Base-by-base conservation (phyloP, 2,329 filamentous ascomycete genomes). In the Fusarium ramigenum region DNA sequence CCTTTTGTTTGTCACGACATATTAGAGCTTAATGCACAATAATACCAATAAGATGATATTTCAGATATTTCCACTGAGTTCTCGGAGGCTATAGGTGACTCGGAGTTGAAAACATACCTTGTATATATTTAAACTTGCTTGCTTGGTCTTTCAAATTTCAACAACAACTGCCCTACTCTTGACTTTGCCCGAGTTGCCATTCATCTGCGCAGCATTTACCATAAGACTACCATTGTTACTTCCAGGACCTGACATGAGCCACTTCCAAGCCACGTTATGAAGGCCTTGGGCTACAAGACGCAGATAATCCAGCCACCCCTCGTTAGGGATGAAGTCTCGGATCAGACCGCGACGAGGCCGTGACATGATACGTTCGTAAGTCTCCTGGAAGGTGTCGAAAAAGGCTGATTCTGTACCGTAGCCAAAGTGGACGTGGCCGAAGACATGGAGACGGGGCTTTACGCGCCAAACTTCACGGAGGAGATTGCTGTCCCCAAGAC, bases 391-490 rank as follows among this genome's bases (percentile, higher is more conserved):
- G 32, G 90, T 88, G 80, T 96, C 93, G 87, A 93, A 97, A 82
- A 90, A 92, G 15, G 93, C 87, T 0, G 90, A 82, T 77, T 95
- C 90, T 47, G 85, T 85, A 21, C 94, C 95, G 50, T 92, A 88
- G 14, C 90, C 93, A 78, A 88, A 92, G 83, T 97, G 95, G 30
- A 95, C 88, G 81, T 97, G 95, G 2, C 94, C 95, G 80, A 96
- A 97, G 53, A 97, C 88, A 81, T 97, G 94, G 19, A 97, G 84
- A 18, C 85, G 85, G 0, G 95, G 95, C 70, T 89, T 90, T 16
- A 94, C 90, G 40, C 92, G 89, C 90, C 92, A 93, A 23, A 93
- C 82, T 78, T 97, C 94, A 19, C 86, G 82, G 10, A 96, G 86
- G 10, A 97, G 86, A 63, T 89, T 87, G 11, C 90, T 88, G 73